These are phyloP conservation scores for Mortierella alpina DNA, from an alignment of 192 early-diverging fungal species.

Conservation along the genomic window DNA sequence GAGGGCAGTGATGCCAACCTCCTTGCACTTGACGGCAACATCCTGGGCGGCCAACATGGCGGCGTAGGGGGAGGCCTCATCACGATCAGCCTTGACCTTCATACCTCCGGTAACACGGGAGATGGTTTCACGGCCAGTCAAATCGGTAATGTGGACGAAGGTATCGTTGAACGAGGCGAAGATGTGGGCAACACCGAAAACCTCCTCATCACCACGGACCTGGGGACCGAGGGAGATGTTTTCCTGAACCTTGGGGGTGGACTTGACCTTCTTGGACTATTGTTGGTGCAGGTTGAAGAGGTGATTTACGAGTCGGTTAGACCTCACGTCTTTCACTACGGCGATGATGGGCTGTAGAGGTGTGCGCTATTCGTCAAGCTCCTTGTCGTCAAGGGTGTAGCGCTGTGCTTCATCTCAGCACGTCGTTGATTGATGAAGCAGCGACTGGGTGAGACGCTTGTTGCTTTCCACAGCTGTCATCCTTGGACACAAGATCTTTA, in stretches of 20 bases:
- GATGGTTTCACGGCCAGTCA: conserved; percentile 99
- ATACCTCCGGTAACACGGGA: conserved; percentile 99
- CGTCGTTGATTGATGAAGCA: no score
- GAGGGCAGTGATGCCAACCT: conserved; percentile 98
- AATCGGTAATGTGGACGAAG: conserved; percentile 99
- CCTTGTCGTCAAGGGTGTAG: no score
- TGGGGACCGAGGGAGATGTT: conserved; percentile 96
- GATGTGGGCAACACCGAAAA: conserved; percentile 99
- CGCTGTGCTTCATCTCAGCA: no score
- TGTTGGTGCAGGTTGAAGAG: background rate
- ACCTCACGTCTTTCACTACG: no score
- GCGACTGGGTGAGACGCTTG: no score
- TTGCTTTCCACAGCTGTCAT: no score
- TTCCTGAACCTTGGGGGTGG: conserved; percentile 83
- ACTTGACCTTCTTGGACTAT: conserved; percentile 79
- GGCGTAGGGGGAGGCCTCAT: conserved; percentile 99
- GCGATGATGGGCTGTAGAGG: no score
- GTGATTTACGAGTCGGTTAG: no score
- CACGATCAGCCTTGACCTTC: conserved; percentile 99
- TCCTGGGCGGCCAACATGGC: conserved; percentile 99
- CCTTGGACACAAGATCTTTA: no score
- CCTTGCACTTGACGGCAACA: conserved; percentile 98
- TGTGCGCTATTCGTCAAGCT: no score
- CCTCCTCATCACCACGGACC: conserved; percentile 96
- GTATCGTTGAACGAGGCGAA: conserved; percentile 99